Percentiles rank a stretch among this genome's conserved stretches.
Evolutionary conservation across 768 basidiomycete genomes (phyloP).

Genomic region (Agrocybe pediades): DNA sequence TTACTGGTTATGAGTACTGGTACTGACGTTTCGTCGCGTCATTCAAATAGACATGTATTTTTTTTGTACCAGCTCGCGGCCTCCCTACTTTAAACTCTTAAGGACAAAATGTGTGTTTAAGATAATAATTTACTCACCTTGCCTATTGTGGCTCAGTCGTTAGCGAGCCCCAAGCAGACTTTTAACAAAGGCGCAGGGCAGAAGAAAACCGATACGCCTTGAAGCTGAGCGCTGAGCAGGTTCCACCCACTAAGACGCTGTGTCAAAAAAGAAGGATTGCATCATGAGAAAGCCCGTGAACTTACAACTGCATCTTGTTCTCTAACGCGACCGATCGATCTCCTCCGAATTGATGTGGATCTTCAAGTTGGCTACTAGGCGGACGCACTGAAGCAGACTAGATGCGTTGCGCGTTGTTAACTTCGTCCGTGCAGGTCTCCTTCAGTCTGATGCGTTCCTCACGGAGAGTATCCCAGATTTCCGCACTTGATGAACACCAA

Average conservation of each 20-base stretch:
- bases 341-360: conserved; percentile 18
- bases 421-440: conserved; percentile 18
- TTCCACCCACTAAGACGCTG: conserved; percentile 15
- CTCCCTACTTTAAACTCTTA: too few species aligned
- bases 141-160: too few species aligned
- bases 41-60: too few species aligned
- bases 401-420: conserved; percentile 12
- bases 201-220: too few species aligned
- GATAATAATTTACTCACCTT: too few species aligned
- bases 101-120: too few species aligned
- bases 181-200: conserved; percentile 17
- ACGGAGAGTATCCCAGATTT: conserved; percentile 16
- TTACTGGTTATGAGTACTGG: too few species aligned
- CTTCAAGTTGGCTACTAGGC: conserved; percentile 14
- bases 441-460: conserved; percentile 15
- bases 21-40: too few species aligned
- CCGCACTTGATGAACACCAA: conserved; percentile 15
- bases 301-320: conserved; percentile 19
- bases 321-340: conserved; percentile 18
- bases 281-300: not conserved
- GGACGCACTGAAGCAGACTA: conserved; percentile 13
- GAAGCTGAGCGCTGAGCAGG: conserved; percentile 17
- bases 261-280: not conserved
- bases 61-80: too few species aligned
- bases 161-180: too few species aligned